Base-by-base conservation (phyloP, 164 flowering plant genomes). In the Vitis labrusca region DNA sequence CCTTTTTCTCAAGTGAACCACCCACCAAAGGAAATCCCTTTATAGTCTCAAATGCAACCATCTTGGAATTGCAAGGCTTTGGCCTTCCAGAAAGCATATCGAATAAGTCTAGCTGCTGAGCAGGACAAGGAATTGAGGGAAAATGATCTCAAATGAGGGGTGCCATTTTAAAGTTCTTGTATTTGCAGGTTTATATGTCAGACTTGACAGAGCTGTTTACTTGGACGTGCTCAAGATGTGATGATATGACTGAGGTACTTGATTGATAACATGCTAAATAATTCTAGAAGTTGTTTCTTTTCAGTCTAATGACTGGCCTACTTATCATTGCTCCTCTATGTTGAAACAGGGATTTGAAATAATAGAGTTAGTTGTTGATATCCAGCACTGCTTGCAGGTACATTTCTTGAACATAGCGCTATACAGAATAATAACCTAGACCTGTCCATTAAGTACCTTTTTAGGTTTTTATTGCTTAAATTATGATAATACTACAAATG, bases 161-260 rank as follows among this genome's bases (percentile, higher is more conserved):
- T 37, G 7, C 44, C 44, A 37, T 37, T 37, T 37, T 37, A 37
- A 13, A 61, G 27, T 19, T 61, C 72, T 62, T 75, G 54, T 66
- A 16, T 50, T 32, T 85, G 74, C 83, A 96, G 99, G 99, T 91
- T 2, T 96, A 96, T 78, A 80, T 92, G 78, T 89, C 99, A 57
- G 98, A 96, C 84, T 76, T 92, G 69, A 87, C 99, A 1, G 85
- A 87, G 66, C 81, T 96, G 37, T 88, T 96, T 80, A 81, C 91
- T 48, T 96, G 99, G 99, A 96, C 98, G n/a, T 96, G 99, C 78
- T 65, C 90, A 65, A 84, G 95, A 77, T 96, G 99, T 73, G 74
- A 85, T 79, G 97, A 78, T 63, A 63, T 84, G 79, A 91, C 87
- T 12, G 67, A 89, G 99, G 99, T 93, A 81, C 64, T 47, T 53